Evolutionary conservation across 495 filamentous ascomycete species (phyloP).

Genomic region (Aspergillus haitiensis): DNA sequence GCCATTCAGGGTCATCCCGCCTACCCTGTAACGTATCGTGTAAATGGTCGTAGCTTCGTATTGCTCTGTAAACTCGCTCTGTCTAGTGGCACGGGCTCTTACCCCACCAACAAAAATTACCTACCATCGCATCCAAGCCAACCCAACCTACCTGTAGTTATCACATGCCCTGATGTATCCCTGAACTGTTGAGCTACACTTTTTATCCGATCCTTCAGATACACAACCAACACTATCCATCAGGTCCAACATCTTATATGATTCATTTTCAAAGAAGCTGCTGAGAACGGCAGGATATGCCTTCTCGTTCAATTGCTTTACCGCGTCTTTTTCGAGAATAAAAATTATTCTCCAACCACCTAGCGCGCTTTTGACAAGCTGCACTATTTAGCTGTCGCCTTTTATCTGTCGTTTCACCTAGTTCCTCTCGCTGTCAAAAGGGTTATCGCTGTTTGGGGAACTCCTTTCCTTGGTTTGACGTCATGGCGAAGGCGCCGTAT

Average conservation of each 20-base stretch:
- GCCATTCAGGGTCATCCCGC: too few species aligned
- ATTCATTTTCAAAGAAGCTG: slow-evolving; percentile 6
- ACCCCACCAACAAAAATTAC: slow-evolving; percentile 12
- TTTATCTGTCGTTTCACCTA: background rate
- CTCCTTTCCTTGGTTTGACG: slow-evolving; percentile 10
- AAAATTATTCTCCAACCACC: slow-evolving; percentile 1
- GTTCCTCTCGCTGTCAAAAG: background rate
- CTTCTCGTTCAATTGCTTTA: slow-evolving; percentile 6
- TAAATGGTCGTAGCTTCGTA: too few species aligned
- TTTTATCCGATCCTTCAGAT: background rate
- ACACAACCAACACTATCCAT: background rate
- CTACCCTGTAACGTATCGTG: background rate
- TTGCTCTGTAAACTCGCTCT: too few species aligned
- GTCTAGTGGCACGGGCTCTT: background rate
- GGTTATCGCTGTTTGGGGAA: background rate
- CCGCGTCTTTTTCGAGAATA: slow-evolving; percentile 4
- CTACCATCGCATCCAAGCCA: slow-evolving; percentile 7
- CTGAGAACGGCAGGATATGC: slow-evolving; percentile 13
- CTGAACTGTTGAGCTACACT: slow-evolving; percentile 11
- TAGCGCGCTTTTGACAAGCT: background rate
- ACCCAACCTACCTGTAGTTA: slow-evolving; percentile 5
- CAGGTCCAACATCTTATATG: background rate
- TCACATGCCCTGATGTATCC: slow-evolving; percentile 17
- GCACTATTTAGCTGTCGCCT: background rate
- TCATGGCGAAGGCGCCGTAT: slow-evolving; percentile 22